These are phyloP conservation scores for Cytospora piceae DNA, from an alignment of 2,329 filamentous ascomycete genomes.

Conservation along the genomic window DNA sequence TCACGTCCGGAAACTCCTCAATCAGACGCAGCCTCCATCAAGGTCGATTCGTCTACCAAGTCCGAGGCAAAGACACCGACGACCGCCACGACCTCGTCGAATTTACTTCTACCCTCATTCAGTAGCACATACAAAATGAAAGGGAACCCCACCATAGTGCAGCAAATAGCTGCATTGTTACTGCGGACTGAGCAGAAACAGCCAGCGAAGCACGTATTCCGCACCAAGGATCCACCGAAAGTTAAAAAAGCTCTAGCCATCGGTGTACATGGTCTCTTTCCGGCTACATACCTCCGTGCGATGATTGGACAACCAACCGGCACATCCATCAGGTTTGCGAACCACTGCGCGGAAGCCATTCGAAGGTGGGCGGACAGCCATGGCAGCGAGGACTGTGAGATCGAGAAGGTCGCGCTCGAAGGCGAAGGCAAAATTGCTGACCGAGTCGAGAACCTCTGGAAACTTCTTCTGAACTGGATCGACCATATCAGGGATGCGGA, in stretches of 20 bases:
- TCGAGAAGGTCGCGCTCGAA: conserved; percentile 93
- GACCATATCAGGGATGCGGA: conserved; percentile 87
- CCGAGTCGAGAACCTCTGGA: conserved; percentile 91
- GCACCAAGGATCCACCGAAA: conserved; percentile 68
- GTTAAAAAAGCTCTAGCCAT: conserved; percentile 89
- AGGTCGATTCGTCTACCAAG: conserved; percentile 36
- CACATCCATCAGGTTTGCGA: conserved; percentile 91
- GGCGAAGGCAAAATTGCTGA: conserved; percentile 92
- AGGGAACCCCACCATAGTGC: conserved; percentile 70
- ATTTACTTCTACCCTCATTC: conserved; percentile 73
- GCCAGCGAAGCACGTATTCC: conserved; percentile 70
- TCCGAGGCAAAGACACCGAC: conserved; percentile 49
- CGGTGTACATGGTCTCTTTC: conserved; percentile 92
- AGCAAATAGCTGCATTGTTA: conserved; percentile 64
- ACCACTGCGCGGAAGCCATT: conserved; percentile 82
- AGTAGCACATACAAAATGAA: conserved; percentile 68
- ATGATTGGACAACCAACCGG: conserved; percentile 95
- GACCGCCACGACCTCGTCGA: conserved; percentile 50
- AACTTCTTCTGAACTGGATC: conserved; percentile 91
- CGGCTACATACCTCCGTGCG: conserved; percentile 81
- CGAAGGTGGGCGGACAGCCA: conserved; percentile 77
- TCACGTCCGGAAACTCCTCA: conserved; percentile 42
- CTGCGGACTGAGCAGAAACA: conserved; percentile 58
- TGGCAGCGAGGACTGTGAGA: conserved; percentile 74
- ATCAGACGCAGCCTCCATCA: conserved; percentile 36